Evolutionary conservation across 805 yeast genomes (phyloP).

Genomic region (Metschnikowia drakensbergensis): DNA sequence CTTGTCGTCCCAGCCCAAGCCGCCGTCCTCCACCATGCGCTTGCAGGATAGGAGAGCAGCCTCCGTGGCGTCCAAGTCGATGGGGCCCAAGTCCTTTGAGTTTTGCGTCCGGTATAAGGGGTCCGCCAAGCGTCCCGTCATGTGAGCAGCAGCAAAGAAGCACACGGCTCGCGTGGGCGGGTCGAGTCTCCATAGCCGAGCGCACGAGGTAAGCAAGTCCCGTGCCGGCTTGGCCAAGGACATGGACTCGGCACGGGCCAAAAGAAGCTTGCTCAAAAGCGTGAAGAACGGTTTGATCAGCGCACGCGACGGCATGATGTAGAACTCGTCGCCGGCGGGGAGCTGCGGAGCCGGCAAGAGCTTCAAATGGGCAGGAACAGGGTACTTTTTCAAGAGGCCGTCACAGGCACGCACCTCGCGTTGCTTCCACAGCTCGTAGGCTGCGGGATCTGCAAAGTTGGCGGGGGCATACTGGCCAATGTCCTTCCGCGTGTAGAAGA

Average conservation of each 20-base stretch:
- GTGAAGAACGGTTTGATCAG: slow-evolving; percentile 39
- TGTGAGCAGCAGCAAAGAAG: slow-evolving; percentile 47
- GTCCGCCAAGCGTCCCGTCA: slow-evolving; percentile 30
- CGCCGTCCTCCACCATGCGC: slow-evolving; percentile 29
- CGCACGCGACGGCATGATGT: slow-evolving; percentile 30
- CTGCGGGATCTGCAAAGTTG: slow-evolving; percentile 21
- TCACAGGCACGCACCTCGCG: slow-evolving; percentile 25
- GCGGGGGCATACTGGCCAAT: slow-evolving; percentile 36
- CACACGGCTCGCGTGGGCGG: slow-evolving; percentile 46
- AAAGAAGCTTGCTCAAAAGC: slow-evolving; percentile 39
- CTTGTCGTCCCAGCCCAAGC: slow-evolving; percentile 31
- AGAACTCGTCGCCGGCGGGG: slow-evolving; percentile 36
- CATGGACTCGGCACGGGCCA: slow-evolving; percentile 21
- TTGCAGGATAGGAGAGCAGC: slow-evolving; percentile 29
- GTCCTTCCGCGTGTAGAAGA: slow-evolving; percentile 35
- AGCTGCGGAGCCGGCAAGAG: slow-evolving; percentile 30
- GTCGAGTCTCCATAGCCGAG: slow-evolving; percentile 58
- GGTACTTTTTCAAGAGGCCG: slow-evolving; percentile 26
- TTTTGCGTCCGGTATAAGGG: slow-evolving; percentile 17
- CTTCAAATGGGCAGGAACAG: slow-evolving; percentile 30
- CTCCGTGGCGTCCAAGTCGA: slow-evolving; percentile 26
- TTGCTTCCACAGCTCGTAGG: slow-evolving; percentile 32
- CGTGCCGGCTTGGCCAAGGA: slow-evolving; percentile 36
- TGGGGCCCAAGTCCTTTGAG: slow-evolving; percentile 27
- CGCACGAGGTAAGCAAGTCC: slow-evolving; percentile 42